Evolutionary conservation across 805 yeast genomes (phyloP), one percentile per base, ranked within the genome.

Genomic region (Danielozyma ontarioensis): DNA sequence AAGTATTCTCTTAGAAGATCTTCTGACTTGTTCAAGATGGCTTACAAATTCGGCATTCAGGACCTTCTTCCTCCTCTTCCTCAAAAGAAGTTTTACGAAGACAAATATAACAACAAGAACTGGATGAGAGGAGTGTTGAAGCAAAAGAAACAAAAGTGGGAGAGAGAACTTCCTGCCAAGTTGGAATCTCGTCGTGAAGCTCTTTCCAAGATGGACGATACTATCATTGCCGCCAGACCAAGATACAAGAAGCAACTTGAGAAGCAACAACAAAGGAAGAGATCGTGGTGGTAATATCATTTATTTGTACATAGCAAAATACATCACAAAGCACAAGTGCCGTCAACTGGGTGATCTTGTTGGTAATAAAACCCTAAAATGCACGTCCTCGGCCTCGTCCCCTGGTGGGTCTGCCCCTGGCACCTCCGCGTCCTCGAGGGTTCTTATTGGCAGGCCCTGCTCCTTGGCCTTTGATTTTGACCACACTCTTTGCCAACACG

Each of bases 101-200:
- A 85, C 42, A 86, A 84, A 59, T 83, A 80, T 58, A 69, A 72
- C 28, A 68, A 72, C 40, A 81, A 83, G 65, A 72, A 72, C 51
- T 73, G 80, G 58, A 72, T 85, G 76, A 76, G 74, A 50, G 95
- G 96, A 58, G 84, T 84, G 17, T 55, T 76, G 50, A 65, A 63
- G 51, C 94, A 87, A 49, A 86, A 86, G 74, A 84, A 87, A 28
- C 82, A 78, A 46, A 81, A 80, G 61, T 76, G 87, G 72, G 95
- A 88, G 59, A 72, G 87, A 55, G 72, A 71, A 28, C 68, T 70
- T 38, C 76, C 67, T 10, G 76, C 61, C 15, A 80, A 86, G 57
- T 64, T 74, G 57, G 66, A 65, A 40, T 74, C 70, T 48, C 78
- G 84, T 57, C 66, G 64, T 22, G 79, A 75, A 31, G 96, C 93